A percentile compares a stretch with the other conserved stretches of the same genome.
Conservation (phyloP, 176 grass and related monocot species). For the Puya raimondii region DNA sequence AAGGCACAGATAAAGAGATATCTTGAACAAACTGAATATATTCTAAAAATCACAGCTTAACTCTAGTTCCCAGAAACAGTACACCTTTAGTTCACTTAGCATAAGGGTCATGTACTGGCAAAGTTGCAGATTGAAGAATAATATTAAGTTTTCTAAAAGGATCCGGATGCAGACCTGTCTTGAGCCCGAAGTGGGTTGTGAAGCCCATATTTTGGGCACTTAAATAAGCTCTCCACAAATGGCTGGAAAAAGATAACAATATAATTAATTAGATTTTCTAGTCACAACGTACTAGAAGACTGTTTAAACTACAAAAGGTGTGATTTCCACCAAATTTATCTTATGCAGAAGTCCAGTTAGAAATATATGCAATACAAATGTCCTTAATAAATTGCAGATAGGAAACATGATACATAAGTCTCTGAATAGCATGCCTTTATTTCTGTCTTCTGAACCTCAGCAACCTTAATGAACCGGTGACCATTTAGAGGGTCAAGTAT, state of each 20-base stretch:
- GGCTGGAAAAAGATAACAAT: conserved; percentile 30
- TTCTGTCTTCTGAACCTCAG: conserved; percentile 68
- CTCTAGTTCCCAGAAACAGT: too few species aligned
- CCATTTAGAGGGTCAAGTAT: conserved; percentile 85
- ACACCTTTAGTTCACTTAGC: too few species aligned
- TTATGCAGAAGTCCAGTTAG: not conserved
- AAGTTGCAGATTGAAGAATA: too few species aligned
- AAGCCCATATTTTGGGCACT: conserved; percentile 86
- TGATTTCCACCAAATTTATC: not conserved
- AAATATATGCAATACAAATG: not conserved
- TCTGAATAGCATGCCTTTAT: conserved; percentile 41
- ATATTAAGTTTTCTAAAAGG: not conserved
- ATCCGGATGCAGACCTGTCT: conserved; percentile 46
- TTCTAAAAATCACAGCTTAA: too few species aligned
- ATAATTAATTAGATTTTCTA: conserved; percentile 11
- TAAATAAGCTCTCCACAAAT: conserved; percentile 75
- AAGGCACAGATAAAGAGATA: too few species aligned
- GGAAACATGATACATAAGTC: conserved; percentile 6
- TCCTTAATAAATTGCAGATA: not conserved
- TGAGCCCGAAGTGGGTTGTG: conserved; percentile 87
- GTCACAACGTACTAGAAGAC: not conserved
- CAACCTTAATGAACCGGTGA: conserved; percentile 75
- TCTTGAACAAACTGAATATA: too few species aligned
- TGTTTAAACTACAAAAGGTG: not conserved
- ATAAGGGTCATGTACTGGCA: too few species aligned